A percentile compares a stretch with the other conserved stretches of the same genome.
phyloP scores from a whole-genome alignment of 345 rosid genomes.

The Raphanus raphanistrum region DNA sequence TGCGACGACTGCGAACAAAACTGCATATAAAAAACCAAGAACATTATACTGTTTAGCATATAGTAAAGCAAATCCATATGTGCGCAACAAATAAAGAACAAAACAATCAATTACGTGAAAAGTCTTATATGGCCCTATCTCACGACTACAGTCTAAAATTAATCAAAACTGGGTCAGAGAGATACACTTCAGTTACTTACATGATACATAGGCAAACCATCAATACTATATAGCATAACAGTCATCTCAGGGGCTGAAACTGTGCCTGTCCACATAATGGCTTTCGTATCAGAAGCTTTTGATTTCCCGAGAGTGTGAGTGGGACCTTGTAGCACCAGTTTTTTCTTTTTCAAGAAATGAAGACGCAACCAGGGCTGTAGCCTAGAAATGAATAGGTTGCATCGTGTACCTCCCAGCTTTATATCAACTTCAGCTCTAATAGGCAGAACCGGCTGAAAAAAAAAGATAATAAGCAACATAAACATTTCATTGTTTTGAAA shows the following conservation, averaged over 20 bases:
- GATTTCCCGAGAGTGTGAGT: constrained; percentile 45
- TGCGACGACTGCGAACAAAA: constrained; percentile 96
- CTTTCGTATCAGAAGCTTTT: constrained; percentile 53
- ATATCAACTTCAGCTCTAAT: constrained; percentile 93
- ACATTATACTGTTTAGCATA: not conserved
- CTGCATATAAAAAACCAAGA: constrained; percentile 46
- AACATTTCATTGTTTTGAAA: not conserved
- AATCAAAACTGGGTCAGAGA: not conserved
- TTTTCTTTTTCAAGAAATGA: constrained; percentile 63
- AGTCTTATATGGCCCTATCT: not conserved
- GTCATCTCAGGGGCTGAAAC: constrained; percentile 98
- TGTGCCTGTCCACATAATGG: constrained; percentile 89
- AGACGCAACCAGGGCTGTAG: constrained; percentile 81
- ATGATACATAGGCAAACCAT: constrained; percentile 71
- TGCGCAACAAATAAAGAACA: not conserved
- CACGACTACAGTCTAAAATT: not conserved
- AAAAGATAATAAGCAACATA: constrained; percentile 23
- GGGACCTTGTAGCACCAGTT: constrained; percentile 64
- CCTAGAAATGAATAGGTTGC: constrained; percentile 69
- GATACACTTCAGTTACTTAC: constrained; percentile 51
- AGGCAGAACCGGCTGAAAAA: constrained; percentile 72
- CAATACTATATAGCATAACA: constrained; percentile 58
- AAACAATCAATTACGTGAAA: constrained; percentile 12
- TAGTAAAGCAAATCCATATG: not conserved
- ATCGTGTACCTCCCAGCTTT: constrained; percentile 88